Evolutionary conservation across 208 protist species (phyloP), one percentile per base, ranked within the genome.

Genomic region (Crithidia expoeki): DNA sequence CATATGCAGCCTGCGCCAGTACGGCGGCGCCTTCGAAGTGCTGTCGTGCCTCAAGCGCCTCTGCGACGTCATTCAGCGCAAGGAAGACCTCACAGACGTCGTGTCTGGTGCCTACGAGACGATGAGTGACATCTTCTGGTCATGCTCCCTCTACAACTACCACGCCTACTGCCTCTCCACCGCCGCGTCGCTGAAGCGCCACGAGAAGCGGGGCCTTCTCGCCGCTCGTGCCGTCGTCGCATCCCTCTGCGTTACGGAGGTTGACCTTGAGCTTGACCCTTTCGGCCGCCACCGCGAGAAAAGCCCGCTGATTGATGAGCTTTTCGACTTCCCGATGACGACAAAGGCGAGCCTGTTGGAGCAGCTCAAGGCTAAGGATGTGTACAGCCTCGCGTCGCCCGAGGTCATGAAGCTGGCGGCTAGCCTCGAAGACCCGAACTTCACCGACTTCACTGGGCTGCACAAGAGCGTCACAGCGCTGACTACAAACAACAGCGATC

Each of bases 71-170:
- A 63, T 83, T 42, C 47, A 88, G 36, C 55, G 59, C 44, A 66
- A 60, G 32, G 66, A 70, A 28, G 65, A 68, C n/a, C 44, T 72
- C 32, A 66, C 62, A 21, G 63, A 80, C 27, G 58, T 80, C 28
- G 72, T 76, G 16, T 60, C 68, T 6, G 57, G 74, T 1, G 81
- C 86, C 21, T 89, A 93, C 72, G 68, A 83, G 72, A 74, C 73
- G 23, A 90, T 93, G 79, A 84, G 81, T 40, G 72, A 79, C 19
- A 73, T 88, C 33, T 92, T 95, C 70, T 92, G 80, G 86, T 79
- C 74, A 32, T 93, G 85, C 72, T 65, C 62, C 27, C 76, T 84
- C 38, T 76, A 82, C 69, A 79, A 74, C 64, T 92, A 88, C 68
- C 85, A 95, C 71, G 87, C 90, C 23, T 72, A 90, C 74, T 92